Conservation (phyloP, 108 stramenopile species). For the Pseudonitzschia pungens region DNA sequence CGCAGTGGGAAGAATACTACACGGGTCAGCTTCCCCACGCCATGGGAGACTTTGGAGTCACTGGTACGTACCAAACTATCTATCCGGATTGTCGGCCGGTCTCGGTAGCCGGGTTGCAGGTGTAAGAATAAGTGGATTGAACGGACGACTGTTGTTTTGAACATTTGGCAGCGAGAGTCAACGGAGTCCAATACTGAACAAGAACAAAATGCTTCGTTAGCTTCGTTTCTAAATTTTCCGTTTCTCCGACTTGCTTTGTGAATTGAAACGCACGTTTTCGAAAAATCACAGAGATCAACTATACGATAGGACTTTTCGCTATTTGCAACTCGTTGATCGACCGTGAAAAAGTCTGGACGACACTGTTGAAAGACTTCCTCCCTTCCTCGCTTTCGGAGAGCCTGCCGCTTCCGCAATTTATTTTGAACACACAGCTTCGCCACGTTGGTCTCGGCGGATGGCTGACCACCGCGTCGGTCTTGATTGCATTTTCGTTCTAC, state of each 20-base stretch:
- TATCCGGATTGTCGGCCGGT: no score
- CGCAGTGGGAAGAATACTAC: slow-evolving; percentile 97
- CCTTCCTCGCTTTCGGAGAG: background rate
- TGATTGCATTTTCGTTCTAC: background rate
- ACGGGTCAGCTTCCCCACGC: slow-evolving; percentile 82
- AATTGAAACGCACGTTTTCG: background rate
- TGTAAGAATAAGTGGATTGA: no score
- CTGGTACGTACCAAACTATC: slow-evolving; percentile 14
- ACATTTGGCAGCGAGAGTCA: no score
- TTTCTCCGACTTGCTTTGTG: background rate
- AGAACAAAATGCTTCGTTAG: background rate
- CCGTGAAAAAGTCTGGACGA: slow-evolving; percentile 42
- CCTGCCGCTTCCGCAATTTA: background rate
- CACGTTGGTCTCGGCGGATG: background rate
- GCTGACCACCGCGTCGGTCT: background rate
- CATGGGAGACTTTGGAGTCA: slow-evolving; percentile 72
- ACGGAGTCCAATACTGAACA: no score
- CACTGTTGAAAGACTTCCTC: slow-evolving; percentile 19
- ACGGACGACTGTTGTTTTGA: no score
- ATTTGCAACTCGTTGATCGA: slow-evolving; percentile 27
- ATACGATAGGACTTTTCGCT: slow-evolving; percentile 30
- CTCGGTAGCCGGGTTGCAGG: no score
- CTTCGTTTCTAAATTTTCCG: background rate
- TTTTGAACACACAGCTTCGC: background rate
- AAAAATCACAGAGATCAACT: slow-evolving; percentile 75